These are phyloP conservation scores for Penicillium silybi DNA, from an alignment of 495 filamentous ascomycete genomes.

Conservation along the genomic window DNA sequence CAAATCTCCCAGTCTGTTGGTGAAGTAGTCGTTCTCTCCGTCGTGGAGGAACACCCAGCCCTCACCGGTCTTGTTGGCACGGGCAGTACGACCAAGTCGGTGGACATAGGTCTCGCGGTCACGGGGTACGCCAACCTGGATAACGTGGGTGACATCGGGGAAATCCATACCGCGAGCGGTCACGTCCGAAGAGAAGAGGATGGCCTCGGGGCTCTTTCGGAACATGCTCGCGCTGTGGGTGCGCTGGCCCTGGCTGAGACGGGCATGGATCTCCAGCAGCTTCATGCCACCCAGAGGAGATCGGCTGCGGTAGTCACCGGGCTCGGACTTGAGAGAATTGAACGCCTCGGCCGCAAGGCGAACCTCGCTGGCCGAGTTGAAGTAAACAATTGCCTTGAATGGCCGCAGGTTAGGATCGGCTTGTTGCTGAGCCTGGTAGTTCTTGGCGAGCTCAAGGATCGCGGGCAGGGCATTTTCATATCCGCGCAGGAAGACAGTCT, in stretches of 20 bases:
- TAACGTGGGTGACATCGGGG: conserved; percentile 66
- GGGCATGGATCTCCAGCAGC: conserved; percentile 73
- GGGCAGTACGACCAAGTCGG: conserved; percentile 67
- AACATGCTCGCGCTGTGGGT: conserved; percentile 69
- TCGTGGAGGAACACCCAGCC: conserved; percentile 72
- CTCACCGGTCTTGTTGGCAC: conserved; percentile 72
- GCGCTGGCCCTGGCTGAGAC: conserved; percentile 64
- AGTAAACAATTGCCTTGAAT: conserved; percentile 94
- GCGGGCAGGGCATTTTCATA: conserved; percentile 75
- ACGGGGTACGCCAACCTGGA: conserved; percentile 62
- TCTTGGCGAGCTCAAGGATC: conserved; percentile 67
- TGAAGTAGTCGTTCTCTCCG: conserved; percentile 49
- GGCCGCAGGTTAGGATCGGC: conserved; percentile 45
- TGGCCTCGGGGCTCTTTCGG: conserved; percentile 55
- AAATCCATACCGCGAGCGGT: conserved; percentile 89
- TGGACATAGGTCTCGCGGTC: conserved; percentile 68
- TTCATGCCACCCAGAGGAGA: conserved; percentile 45
- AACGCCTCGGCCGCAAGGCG: conserved; percentile 60
- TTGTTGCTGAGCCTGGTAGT: conserved; percentile 40
- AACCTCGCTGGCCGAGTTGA: conserved; percentile 71
- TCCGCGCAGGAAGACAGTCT: conserved; percentile 57
- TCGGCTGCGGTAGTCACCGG: conserved; percentile 18
- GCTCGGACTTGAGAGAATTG: conserved; percentile 39
- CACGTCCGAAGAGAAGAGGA: conserved; percentile 90
- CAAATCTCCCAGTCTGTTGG: conserved; percentile 50